Base-by-base conservation (phyloP, 257 asterid genomes). In the Eustoma russellianum region DNA sequence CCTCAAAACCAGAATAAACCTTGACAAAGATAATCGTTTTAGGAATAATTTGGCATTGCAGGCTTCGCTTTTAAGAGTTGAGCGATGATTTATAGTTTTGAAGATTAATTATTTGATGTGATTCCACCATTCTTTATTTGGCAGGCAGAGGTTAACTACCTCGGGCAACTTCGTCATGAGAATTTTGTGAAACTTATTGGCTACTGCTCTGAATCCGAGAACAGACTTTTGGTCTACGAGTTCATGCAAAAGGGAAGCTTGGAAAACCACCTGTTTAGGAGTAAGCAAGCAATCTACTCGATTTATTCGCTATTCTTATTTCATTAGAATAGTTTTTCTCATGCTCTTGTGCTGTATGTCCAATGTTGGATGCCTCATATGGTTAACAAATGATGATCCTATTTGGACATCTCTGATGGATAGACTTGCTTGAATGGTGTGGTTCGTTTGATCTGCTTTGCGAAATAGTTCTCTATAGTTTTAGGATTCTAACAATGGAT, bases 141-240 rank as follows among this genome's bases (percentile, higher is more conserved):
- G 51, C 76, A 81, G 94, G 72, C 88, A 15, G 94, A 85, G 70
- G 82, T 85, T 46, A 81, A 73, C 62, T 77, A 60, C 71, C 72
- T 85, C 53, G 72, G 88, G 13, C 80, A 74, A 68, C 88, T 85
- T 50, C 79, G 54, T 49, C 94, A 85, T 53, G 62, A 64, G 56
- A 85, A 81, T 64, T 70, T 85, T 65, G 94, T 85, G 64, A 85
- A 72, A 78, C 77, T 85, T 46, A 73, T 85, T 18, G 94, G 92
- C n/a, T 82, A 77, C 55, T 85, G 94, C 35, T 59, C 85, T 7
- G 94, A 85, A 63, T 65, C 75, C 55, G 75, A 85, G 24, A 72
- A 79, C 48, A 59, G 78, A 63, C 79, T 85, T 55, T 61, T 85
- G 9, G 94, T 85, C 3, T 85, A 85, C 3, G 91, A 85, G 63